A percentile compares a stretch with the other conserved stretches of the same genome.
Evolutionary conservation across 2,329 filamentous ascomycete species (phyloP).

Genomic region (Whalleya microplaca): DNA sequence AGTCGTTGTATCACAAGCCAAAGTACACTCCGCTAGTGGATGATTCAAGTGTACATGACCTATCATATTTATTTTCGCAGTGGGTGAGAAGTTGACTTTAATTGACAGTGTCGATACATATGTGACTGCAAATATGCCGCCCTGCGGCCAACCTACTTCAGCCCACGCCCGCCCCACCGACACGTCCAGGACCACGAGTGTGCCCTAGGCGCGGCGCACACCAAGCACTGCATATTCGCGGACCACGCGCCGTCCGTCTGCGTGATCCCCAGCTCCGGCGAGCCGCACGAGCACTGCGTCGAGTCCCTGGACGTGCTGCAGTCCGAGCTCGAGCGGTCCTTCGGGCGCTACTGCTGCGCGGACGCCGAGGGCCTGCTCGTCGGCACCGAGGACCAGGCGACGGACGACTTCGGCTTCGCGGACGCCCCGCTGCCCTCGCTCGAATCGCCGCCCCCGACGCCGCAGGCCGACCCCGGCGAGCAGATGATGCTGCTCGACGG

Average conservation of each 20-base stretch:
- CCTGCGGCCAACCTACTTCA: conserved; percentile 24
- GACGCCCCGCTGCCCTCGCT: not conserved
- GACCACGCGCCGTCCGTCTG: conserved; percentile 21
- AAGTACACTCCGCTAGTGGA: conserved; percentile 8
- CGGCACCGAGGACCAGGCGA: not conserved
- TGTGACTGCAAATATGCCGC: conserved; percentile 25
- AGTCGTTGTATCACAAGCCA: conserved; percentile 3
- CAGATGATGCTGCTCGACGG: not conserved
- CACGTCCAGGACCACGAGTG: conserved; percentile 29
- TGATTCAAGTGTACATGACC: conserved; percentile 1
- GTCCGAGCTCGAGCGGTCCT: not conserved
- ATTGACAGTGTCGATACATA: conserved; percentile 12
- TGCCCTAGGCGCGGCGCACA: conserved; percentile 21
- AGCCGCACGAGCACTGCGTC: conserved; percentile 19
- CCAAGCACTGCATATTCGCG: conserved; percentile 31
- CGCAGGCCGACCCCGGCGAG: not conserved
- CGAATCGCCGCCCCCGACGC: not conserved
- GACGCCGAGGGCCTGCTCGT: not conserved
- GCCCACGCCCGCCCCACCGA: conserved; percentile 23
- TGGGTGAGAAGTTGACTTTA: conserved; percentile 3
- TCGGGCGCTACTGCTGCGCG: not conserved
- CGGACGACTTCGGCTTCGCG: not conserved
- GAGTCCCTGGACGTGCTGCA: not conserved
- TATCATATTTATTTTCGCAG: not conserved
- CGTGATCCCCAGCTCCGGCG: conserved; percentile 17